Base-by-base conservation (phyloP, 495 filamentous ascomycete species). In the Penicillium waksmanii region DNA sequence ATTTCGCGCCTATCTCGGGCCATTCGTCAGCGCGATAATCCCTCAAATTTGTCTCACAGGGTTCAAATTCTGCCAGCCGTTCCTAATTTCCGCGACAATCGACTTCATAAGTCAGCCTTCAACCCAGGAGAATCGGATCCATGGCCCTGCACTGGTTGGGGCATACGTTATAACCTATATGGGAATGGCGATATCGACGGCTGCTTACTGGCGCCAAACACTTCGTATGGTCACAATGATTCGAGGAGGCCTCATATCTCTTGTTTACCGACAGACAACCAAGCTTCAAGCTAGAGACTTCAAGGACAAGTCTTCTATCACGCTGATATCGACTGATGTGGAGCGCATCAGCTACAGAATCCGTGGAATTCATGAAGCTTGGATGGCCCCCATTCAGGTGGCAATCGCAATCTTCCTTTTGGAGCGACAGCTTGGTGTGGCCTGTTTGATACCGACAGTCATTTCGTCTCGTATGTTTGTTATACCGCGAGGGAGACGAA, bases 61-160 rank as follows among this genome's bases (percentile, higher is more conserved):
- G 1, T 85, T 88, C 69, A 79, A 64, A 35, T 84, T 84, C 61
- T 80, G 77, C 35, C 85, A 87, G 53, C 84, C 86, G 2, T 83
- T 89, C 46, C 71, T 89, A 40, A 79, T 89, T 21, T 70, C 80
- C 38, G 68, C 73, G 5, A 72, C 81, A 0, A 61, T 84, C 1
- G 27, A 31, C 3, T 31, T 40, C 36, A 40, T 40, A 40, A 9
- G 36, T 40, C 5, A 31, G 6, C 27, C 27, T 9, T 9, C 27
- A 31, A 31, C 27, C 2, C 5, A 9, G 6, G 53, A 66, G 48
- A 66, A 17, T 64, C 51, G 27, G 33, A 76, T 81, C 51, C 60
- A 77, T 47, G 82, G 85, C 4, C 82, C 82, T 55, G 82, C 84
- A 10, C 64, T 87, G 47, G 82, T 88, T 43, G 85, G 81, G 9